These are phyloP conservation scores for Phanerochaete carnosa DNA, from an alignment of 768 basidiomycete species.

Conservation along the genomic window DNA sequence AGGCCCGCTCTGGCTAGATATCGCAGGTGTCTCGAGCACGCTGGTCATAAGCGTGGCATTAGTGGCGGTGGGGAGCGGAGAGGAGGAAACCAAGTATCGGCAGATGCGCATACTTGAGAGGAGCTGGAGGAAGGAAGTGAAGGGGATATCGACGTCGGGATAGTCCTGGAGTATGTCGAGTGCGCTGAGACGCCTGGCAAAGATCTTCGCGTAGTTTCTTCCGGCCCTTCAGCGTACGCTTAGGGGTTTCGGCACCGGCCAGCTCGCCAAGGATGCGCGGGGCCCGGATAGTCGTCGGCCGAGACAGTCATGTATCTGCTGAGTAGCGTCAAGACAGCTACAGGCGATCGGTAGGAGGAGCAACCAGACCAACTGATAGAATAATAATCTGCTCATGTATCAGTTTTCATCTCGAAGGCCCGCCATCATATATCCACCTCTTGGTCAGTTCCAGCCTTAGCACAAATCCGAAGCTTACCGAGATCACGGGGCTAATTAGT, in stretches of 20 bases:
- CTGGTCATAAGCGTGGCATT: slow-evolving; percentile 42
- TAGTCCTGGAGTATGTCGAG: slow-evolving; percentile 39
- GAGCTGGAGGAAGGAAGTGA: slow-evolving; percentile 36
- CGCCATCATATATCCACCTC: too few relatives aligned
- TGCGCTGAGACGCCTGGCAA: slow-evolving; percentile 36
- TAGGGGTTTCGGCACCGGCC: slow-evolving; percentile 23
- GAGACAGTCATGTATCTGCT: too few relatives aligned
- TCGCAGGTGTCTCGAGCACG: slow-evolving; percentile 36
- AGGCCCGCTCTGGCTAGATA: slow-evolving; percentile 27
- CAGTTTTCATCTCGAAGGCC: too few relatives aligned
- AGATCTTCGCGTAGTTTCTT: too few relatives aligned
- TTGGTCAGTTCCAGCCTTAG: too few relatives aligned
- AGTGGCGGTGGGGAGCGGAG: slow-evolving; percentile 40
- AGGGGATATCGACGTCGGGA: slow-evolving; percentile 33
- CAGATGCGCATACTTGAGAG: slow-evolving; percentile 47
- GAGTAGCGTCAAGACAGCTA: too few relatives aligned
- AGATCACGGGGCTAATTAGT: too few relatives aligned
- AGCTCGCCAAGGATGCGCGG: slow-evolving; percentile 26
- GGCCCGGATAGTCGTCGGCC: neutral
- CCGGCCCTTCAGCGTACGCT: slow-evolving; percentile 31
- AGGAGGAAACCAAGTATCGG: slow-evolving; percentile 51
- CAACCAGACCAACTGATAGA: too few relatives aligned
- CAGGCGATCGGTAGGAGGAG: too few relatives aligned
- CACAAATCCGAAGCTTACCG: too few relatives aligned
- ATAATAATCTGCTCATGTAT: too few relatives aligned